Evolutionary conservation across 768 basidiomycete genomes (phyloP).

Genomic region (Amanita exitialis): DNA sequence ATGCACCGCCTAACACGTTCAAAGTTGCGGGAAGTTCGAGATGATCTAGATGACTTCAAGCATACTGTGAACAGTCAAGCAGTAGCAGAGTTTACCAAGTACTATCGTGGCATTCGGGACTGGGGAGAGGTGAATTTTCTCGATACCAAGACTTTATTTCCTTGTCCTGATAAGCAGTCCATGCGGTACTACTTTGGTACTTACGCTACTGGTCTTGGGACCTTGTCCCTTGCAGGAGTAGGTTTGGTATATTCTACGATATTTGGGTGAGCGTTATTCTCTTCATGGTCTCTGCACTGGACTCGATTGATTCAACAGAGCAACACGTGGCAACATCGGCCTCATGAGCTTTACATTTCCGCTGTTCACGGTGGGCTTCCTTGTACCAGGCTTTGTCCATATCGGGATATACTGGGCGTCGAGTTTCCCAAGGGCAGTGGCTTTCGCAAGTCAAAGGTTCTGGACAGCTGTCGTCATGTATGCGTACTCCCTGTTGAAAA

Average conservation of each 20-base stretch:
- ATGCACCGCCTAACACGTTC: neutral
- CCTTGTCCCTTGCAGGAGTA: slow-evolving; percentile 14
- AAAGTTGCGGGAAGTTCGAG: neutral
- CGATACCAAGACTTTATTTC: too few species aligned
- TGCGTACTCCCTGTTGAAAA: neutral
- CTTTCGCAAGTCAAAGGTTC: slow-evolving; percentile 14
- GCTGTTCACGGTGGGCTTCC: slow-evolving; percentile 17
- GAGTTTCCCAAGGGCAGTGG: slow-evolving; percentile 10
- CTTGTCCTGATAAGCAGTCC: neutral
- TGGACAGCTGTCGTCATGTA: slow-evolving; percentile 14
- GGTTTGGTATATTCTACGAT: slow-evolving; percentile 17
- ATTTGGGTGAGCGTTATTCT: slow-evolving; percentile 12
- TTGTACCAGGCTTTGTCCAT: slow-evolving; percentile 14
- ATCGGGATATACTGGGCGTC: slow-evolving; percentile 13
- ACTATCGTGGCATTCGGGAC: slow-evolving; percentile 3
- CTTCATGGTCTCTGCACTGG: neutral
- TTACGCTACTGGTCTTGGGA: slow-evolving; percentile 8
- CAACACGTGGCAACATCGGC: slow-evolving; percentile 13
- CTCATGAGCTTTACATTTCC: slow-evolving; percentile 19
- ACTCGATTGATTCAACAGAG: slow-evolving; percentile 4
- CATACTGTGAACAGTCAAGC: neutral
- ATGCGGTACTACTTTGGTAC: neutral
- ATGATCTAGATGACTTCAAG: neutral
- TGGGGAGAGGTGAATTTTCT: slow-evolving; percentile 1
- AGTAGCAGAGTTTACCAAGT: neutral